phyloP scores from a whole-genome alignment of 225 moss, liverwort and hornwort genomes.

The Rhytidiadelphus loreus region DNA sequence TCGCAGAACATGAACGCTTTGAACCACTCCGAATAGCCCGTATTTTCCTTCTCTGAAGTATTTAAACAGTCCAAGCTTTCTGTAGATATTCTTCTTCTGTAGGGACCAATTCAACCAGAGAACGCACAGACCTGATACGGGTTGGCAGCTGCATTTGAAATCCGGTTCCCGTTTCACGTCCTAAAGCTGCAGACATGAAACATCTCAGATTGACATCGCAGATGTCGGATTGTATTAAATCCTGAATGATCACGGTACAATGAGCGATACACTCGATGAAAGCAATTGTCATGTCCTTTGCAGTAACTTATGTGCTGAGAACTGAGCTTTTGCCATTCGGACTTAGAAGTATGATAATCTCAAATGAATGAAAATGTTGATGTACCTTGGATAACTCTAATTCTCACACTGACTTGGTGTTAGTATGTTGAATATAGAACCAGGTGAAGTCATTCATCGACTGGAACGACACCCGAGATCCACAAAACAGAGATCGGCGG shows the following conservation, averaged over 20 bases:
- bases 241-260: neutral
- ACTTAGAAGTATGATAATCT: neutral
- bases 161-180: neutral
- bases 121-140: neutral
- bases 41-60: neutral
- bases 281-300: neutral
- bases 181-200: neutral
- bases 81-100: neutral
- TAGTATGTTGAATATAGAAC: neutral
- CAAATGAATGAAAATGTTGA: neutral
- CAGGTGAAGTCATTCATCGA: neutral
- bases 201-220: neutral
- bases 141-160: neutral
- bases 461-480: conserved; percentile 19
- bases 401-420: neutral
- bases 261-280: neutral
- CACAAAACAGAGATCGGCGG: conserved; percentile 21
- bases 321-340: neutral
- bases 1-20: neutral
- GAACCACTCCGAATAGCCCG: neutral
- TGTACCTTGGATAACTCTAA: neutral
- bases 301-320: neutral
- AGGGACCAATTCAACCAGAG: neutral
- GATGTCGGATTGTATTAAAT: neutral
- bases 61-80: neutral